Evolutionary conservation across 2,329 filamentous ascomycete genomes (phyloP).

Genomic region (Colletotrichum lindemuthianum): DNA sequence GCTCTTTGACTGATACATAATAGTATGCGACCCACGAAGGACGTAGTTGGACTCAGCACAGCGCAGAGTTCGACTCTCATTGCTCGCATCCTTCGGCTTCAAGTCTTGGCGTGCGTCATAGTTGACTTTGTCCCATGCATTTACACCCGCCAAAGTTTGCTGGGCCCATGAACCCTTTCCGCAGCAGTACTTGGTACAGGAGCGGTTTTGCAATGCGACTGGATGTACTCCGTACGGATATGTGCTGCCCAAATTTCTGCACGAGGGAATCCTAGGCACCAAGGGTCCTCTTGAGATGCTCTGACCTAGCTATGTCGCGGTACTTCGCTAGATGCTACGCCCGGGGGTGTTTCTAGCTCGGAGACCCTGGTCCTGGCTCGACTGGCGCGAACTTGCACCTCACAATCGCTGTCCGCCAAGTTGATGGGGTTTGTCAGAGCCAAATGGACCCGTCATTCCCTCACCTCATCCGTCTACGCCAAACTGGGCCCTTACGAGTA

Average conservation of each 20-base stretch:
- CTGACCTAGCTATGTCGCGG: conserved; percentile 1
- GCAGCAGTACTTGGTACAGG: background rate
- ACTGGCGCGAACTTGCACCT: conserved; percentile 12
- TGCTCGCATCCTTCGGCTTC: background rate
- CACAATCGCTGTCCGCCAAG: conserved; percentile 11
- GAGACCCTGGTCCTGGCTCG: conserved; percentile 8
- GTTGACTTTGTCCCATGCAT: conserved; percentile 6
- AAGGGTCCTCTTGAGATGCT: conserved; percentile 26
- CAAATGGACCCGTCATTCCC: conserved; percentile 23
- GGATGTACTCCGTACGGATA: background rate
- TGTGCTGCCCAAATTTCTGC: background rate
- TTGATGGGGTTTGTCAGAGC: conserved; percentile 20
- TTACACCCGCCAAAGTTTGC: conserved; percentile 7
- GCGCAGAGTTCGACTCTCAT: background rate
- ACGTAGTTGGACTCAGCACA: conserved; percentile 1
- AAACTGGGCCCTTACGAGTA: conserved; percentile 12
- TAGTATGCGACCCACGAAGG: too few species aligned
- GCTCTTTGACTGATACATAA: conserved; percentile 9
- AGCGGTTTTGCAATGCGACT: conserved; percentile 1
- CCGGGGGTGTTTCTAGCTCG: conserved; percentile 8
- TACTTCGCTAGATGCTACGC: conserved; percentile 11
- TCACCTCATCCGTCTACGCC: conserved; percentile 7
- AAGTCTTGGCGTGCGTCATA: conserved; percentile 31
- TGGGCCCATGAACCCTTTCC: conserved; percentile 25
- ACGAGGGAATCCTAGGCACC: conserved; percentile 22